These are phyloP conservation scores for Ochromonas danica DNA, from an alignment of 108 stramenopile genomes.

Conservation along the genomic window DNA sequence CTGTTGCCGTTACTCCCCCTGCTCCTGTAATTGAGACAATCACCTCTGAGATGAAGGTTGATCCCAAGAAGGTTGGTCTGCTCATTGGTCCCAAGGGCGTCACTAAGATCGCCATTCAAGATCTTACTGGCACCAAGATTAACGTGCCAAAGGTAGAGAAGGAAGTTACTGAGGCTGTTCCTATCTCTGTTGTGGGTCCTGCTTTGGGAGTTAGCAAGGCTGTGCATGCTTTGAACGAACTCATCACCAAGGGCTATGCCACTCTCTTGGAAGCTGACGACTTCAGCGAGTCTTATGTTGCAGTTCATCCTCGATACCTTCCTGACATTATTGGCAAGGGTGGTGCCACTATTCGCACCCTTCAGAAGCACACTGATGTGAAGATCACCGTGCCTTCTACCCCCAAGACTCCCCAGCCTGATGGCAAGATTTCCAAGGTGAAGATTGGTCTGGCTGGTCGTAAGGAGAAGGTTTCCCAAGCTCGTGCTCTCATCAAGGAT, in stretches of 20 bases:
- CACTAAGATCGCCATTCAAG: constrained; percentile 1
- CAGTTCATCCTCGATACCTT: constrained; percentile 17
- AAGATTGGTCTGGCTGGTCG: constrained; percentile 21
- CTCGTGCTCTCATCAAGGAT: neutral
- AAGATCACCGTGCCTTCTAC: neutral
- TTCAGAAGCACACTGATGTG: neutral
- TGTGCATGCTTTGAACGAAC: neutral
- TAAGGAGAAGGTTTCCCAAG: neutral
- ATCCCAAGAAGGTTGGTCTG: constrained; percentile 2
- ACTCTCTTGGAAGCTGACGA: neutral
- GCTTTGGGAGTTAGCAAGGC: neutral
- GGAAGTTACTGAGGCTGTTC: neutral
- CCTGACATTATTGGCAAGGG: constrained; percentile 25
- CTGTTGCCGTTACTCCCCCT: neutral
- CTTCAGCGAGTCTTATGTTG: constrained; percentile 19
- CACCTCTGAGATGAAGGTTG: neutral
- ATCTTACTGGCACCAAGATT: neutral
- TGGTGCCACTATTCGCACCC: neutral
- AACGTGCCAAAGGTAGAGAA: constrained; percentile 1
- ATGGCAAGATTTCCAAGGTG: constrained; percentile 20
- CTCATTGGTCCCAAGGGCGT: constrained; percentile 11
- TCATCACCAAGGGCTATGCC: neutral
- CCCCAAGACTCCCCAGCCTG: neutral
- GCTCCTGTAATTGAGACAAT: neutral
- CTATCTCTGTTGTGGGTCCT: neutral